phyloP scores from a whole-genome alignment of 495 filamentous ascomycete species.

The Echria macrotheca region DNA sequence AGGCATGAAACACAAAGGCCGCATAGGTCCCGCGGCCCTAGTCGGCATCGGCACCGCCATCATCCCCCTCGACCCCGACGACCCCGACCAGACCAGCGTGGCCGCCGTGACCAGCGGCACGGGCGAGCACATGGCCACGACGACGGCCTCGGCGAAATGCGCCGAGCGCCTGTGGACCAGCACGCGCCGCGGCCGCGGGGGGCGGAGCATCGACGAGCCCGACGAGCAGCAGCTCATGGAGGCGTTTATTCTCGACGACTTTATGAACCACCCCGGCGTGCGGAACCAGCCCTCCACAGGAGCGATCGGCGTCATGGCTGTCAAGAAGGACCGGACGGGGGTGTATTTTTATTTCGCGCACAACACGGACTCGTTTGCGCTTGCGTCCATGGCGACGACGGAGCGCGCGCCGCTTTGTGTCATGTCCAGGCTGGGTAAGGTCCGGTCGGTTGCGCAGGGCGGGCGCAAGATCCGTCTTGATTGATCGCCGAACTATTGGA shows the following conservation, averaged over 20 bases:
- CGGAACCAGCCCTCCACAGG: slow-evolving; percentile 61
- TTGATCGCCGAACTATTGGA: too few species aligned
- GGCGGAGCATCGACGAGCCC: slow-evolving; percentile 51
- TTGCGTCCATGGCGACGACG: slow-evolving; percentile 78
- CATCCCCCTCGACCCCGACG: slow-evolving; percentile 58
- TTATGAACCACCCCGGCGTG: slow-evolving; percentile 79
- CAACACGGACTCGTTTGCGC: slow-evolving; percentile 87
- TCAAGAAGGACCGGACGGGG: slow-evolving; percentile 69
- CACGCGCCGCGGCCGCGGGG: slow-evolving; percentile 52
- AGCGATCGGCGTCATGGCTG: slow-evolving; percentile 76
- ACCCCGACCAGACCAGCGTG: slow-evolving; percentile 54
- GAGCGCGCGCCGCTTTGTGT: slow-evolving; percentile 66
- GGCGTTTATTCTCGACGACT: slow-evolving; percentile 69
- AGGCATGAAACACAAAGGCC: slow-evolving; percentile 92
- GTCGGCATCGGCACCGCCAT: slow-evolving; percentile 87
- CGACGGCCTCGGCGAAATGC: slow-evolving; percentile 73
- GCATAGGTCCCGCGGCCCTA: slow-evolving; percentile 85
- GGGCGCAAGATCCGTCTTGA: slow-evolving; percentile 43
- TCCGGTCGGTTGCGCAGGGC: slow-evolving; percentile 39
- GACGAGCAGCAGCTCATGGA: slow-evolving; percentile 69
- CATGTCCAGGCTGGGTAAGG: slow-evolving; percentile 66
- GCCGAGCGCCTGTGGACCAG: slow-evolving; percentile 69
- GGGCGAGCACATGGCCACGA: slow-evolving; percentile 95
- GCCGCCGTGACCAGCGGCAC: slow-evolving; percentile 87
- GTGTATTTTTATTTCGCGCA: slow-evolving; percentile 81